Base-by-base conservation (phyloP, 768 basidiomycete species). In the Tylopilus plumbeoviolaceoides region DNA sequence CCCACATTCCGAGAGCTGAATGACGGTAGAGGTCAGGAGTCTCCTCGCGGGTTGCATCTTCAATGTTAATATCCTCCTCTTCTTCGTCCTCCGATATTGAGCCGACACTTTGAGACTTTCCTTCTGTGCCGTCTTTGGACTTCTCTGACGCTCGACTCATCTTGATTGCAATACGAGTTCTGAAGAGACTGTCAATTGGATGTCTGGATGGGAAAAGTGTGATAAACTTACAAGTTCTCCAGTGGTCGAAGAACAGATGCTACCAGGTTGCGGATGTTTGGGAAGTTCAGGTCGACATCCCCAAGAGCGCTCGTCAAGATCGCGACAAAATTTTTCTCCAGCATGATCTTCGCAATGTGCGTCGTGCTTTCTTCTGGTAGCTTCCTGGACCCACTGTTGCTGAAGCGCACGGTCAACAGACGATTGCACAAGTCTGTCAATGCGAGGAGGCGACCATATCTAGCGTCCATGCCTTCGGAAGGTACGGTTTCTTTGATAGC, bases 81-180 rank as follows among this genome's bases (percentile, higher is more conserved):
- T 75, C 75, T 18, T 80, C 78, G 7, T 78, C 79, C 6, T 80
- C 68, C 10, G 76, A 80, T 23, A 67, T 66, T 17, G 56, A 67
- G 47, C 68, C 78, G 30, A 74, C 75, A 25, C 71, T 72, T 59
- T 79, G 71, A 45, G 69, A 47, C 59, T 71, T 65, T 21, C 78
- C 77, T 25, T 82, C 84, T 11, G 70, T 59, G 21, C 66, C 65
- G 21, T 83, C 85, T 63, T 88, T 89, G 40, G 61, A 71, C 69
- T 84, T 89, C 44, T 79, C 79, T 14, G 85, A 80, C 9, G 84
- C 77, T 39, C 87, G 83, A 45, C 92, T 95, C 91, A 98, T 95
- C 71, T 95, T 98, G 71, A 97, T 98, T n/a, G 95, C 95, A 49
- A 95, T 79, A 68, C 95, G 97, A 17, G 97, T 90, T 47, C 93